A percentile compares a stretch with the other conserved stretches of the same genome.
These are phyloP conservation scores for Wickerhamiella occidentalis DNA, from an alignment of 805 yeast species.

Conservation along the genomic window DNA sequence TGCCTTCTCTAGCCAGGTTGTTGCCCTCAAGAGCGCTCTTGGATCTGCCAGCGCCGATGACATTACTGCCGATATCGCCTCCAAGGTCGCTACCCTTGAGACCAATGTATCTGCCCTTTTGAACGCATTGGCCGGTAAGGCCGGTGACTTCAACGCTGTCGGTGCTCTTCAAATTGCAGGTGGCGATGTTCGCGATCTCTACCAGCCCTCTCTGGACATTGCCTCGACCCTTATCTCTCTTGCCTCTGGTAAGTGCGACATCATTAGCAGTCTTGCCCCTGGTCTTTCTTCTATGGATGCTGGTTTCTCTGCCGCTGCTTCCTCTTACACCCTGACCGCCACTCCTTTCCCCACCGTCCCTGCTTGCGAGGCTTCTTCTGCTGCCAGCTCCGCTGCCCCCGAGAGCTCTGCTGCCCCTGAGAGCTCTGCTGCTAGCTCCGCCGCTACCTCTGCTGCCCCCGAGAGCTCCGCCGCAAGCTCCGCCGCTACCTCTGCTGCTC, in stretches of 20 bases:
- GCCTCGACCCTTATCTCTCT: conserved; percentile 12
- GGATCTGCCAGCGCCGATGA: conserved; percentile 13
- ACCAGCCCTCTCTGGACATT: conserved; percentile 13
- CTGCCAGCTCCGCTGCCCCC: conserved; percentile 16
- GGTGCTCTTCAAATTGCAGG: conserved; percentile 18
- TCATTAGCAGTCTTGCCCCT: background rate
- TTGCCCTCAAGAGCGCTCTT: conserved; percentile 10
- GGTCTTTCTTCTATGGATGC: background rate
- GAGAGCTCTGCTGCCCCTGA: background rate
- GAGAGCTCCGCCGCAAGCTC: conserved; percentile 13
- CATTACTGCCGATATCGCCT: conserved; percentile 11
- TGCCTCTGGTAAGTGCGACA: conserved; percentile 9
- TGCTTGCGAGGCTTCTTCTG: conserved; percentile 18
- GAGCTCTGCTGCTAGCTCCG: background rate
- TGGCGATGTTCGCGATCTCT: conserved; percentile 14
- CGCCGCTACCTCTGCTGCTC: background rate
- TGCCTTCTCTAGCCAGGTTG: conserved; percentile 13
- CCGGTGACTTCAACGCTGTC: conserved; percentile 20
- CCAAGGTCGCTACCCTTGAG: conserved; percentile 1
- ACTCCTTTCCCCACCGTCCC: conserved; percentile 16
- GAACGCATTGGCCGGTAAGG: conserved; percentile 18
- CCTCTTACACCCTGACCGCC: conserved; percentile 13
- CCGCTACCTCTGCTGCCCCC: conserved; percentile 14
- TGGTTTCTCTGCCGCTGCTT: conserved; percentile 14
- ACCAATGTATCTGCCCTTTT: conserved; percentile 17